A percentile compares a stretch with the other conserved stretches of the same genome.
These are phyloP conservation scores for Trypanosoma vivax DNA, from an alignment of 208 protist genomes.

Conservation along the genomic window DNA sequence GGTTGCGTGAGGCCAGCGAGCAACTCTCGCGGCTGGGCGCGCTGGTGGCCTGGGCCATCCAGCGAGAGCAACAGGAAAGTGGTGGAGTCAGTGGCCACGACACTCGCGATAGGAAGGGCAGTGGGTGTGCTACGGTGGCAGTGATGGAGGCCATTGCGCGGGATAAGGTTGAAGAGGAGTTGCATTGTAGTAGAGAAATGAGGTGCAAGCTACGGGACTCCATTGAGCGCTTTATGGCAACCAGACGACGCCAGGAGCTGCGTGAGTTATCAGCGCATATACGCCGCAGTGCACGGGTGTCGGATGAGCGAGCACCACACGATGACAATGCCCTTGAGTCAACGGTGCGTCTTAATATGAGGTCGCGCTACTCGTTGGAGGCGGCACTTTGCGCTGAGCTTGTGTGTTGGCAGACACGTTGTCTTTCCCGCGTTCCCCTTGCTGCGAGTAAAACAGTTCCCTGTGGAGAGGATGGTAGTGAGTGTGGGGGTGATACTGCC, in stretches of 20 bases:
- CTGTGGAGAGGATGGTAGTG: background rate
- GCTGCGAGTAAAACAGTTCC: constrained; percentile 24
- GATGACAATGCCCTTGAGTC: constrained; percentile 11
- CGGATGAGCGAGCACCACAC: background rate
- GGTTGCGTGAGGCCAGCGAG: constrained; percentile 17
- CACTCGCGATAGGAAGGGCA: too few relatives aligned
- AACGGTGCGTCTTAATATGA: constrained; percentile 49
- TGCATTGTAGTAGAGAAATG: background rate
- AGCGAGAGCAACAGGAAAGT: constrained; percentile 9
- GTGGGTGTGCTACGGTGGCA: too few relatives aligned
- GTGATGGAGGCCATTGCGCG: constrained; percentile 35
- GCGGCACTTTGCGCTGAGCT: constrained; percentile 60
- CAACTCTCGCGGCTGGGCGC: constrained; percentile 26
- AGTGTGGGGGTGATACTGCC: background rate
- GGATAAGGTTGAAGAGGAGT: constrained; percentile 19
- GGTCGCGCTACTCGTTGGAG: constrained; percentile 54
- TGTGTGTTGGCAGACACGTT: too few relatives aligned
- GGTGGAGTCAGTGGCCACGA: too few relatives aligned
- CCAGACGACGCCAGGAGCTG: constrained; percentile 19
- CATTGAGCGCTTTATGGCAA: constrained; percentile 26
- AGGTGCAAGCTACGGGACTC: constrained; percentile 6
- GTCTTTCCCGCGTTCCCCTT: too few relatives aligned
- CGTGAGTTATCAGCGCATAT: constrained; percentile 21
- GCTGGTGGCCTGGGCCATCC: constrained; percentile 38
- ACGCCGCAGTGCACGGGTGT: constrained; percentile 20